Evolutionary conservation across 306 rosid species (phyloP).

Genomic region (Cicer bijugum): DNA sequence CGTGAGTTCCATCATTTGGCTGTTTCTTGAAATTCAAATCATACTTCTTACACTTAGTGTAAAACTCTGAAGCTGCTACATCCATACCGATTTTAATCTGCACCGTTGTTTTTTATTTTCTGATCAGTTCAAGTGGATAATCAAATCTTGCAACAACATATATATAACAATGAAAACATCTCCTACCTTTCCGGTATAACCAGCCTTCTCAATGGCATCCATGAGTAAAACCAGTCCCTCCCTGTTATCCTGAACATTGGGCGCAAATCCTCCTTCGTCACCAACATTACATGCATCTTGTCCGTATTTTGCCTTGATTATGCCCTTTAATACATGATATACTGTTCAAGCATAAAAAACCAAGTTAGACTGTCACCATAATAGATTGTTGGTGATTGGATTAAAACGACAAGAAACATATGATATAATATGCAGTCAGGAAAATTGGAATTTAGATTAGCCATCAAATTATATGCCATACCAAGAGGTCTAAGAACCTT

Average conservation of each 20-base stretch:
- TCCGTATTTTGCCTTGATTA: slow-evolving; percentile 92
- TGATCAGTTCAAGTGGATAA: slow-evolving; percentile 18
- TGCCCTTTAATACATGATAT: slow-evolving; percentile 86
- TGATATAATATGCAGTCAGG: slow-evolving; percentile 29
- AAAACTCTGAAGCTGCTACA: slow-evolving; percentile 97
- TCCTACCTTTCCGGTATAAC: slow-evolving; percentile 92
- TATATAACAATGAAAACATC: slow-evolving; percentile 16
- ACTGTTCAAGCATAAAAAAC: slow-evolving; percentile 51
- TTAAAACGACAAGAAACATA: neutral
- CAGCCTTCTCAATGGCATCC: slow-evolving; percentile 97
- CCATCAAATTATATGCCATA: slow-evolving; percentile 32
- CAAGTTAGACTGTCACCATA: slow-evolving; percentile 27
- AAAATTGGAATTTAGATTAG: slow-evolving; percentile 28
- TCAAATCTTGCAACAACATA: slow-evolving; percentile 22
- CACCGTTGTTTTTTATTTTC: slow-evolving; percentile 41
- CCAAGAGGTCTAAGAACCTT: neutral
- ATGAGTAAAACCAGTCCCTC: slow-evolving; percentile 92
- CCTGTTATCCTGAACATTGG: slow-evolving; percentile 95
- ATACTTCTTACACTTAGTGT: slow-evolving; percentile 78
- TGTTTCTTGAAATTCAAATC: slow-evolving; percentile 92
- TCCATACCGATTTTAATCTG: slow-evolving; percentile 99
- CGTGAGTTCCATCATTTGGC: slow-evolving; percentile 90
- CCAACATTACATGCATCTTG: slow-evolving; percentile 99
- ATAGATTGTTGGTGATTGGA: neutral
- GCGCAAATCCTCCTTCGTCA: slow-evolving; percentile 99